Base-by-base conservation (phyloP, 2,329 filamentous ascomycete species). In the Ascochyta koolunga region DNA sequence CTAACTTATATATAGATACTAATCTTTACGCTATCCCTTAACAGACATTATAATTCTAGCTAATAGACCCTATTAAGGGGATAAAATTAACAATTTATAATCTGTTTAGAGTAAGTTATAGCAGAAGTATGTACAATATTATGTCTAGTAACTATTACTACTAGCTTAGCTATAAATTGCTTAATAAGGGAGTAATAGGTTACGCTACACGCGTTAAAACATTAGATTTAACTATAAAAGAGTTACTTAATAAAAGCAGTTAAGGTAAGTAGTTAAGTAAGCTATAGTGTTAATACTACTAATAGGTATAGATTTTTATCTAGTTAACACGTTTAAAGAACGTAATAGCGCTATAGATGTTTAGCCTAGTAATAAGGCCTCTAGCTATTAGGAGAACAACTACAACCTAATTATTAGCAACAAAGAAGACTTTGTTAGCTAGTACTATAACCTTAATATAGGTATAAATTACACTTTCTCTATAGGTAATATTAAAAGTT, bases 241-340 rank as follows among this genome's bases (percentile, higher is more conserved):
- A 39, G 27, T 47, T 54, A 25, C 37, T 54, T 47, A 37, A 54
- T 35, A 29, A 46, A 54, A 57, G 50, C 31, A 54, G 44, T 51
- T 40, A 48, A 54, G 49, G 50, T 52, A 57, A 54, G 49, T 54
- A 51, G 54, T 24, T 41, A 38, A 48, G 40, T 58, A 21, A 45
- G 48, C 51, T 54, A 35, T 21, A 27, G 42, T 56, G 29, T 43
- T 43, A 16, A 56, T 52, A 40, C 49, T 42, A 24, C 42, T 43
- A 56, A 38, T 53, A 8, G 25, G 15, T 15, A 49, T 47, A 56
- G 54, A 56, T 43, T 53, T 39, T 56, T 29, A 48, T 48, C 56
- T 53, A 42, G 36, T 53, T 39, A 31, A 57, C 41, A 38, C 22
- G 44, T 22, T 54, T 40, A 35, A 59, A 57, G 41, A 46, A 31